A percentile compares a stretch with the other conserved stretches of the same genome.
These are phyloP conservation scores for Chaetomium strumarium DNA, from an alignment of 2,329 filamentous ascomycete genomes.

Conservation along the genomic window DNA sequence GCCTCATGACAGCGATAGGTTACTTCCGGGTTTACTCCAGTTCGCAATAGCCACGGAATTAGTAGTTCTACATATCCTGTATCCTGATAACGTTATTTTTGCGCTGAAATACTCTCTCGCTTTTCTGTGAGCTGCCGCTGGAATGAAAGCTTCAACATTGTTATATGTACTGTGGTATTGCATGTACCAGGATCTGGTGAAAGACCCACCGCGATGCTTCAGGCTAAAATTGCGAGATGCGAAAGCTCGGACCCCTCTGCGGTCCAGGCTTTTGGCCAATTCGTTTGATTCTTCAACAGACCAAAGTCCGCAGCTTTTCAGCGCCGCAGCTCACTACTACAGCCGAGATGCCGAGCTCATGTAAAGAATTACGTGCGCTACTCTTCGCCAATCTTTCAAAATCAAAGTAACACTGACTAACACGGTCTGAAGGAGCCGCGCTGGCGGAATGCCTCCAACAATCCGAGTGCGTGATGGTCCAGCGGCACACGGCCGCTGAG, in stretches of 20 bases:
- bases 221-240: neutral
- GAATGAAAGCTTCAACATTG: too few relatives aligned
- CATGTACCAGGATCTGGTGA: too few relatives aligned
- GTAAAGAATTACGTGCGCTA: constrained; percentile 84
- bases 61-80: too few relatives aligned
- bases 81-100: too few relatives aligned
- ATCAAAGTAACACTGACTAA: constrained; percentile 5
- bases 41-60: too few relatives aligned
- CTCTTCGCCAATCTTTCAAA: constrained; percentile 3
- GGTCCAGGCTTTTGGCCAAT: neutral
- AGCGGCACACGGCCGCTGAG: constrained; percentile 79
- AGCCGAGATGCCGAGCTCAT: constrained; percentile 75
- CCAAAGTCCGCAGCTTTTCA: neutral
- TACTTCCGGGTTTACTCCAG: too few relatives aligned
- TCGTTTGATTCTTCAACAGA: neutral
- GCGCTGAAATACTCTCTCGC: too few relatives aligned
- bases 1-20: neutral
- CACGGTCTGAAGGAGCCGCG: constrained; percentile 61
- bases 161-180: too few relatives aligned
- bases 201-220: too few relatives aligned
- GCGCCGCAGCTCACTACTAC: neutral
- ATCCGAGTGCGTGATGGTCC: constrained; percentile 91
- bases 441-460: constrained; percentile 92
- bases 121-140: too few relatives aligned
- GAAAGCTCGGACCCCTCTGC: constrained; percentile 1